These are phyloP conservation scores for Tardiomyces depauwii DNA, from an alignment of 1,139 yeast genomes.

Conservation along the genomic window DNA sequence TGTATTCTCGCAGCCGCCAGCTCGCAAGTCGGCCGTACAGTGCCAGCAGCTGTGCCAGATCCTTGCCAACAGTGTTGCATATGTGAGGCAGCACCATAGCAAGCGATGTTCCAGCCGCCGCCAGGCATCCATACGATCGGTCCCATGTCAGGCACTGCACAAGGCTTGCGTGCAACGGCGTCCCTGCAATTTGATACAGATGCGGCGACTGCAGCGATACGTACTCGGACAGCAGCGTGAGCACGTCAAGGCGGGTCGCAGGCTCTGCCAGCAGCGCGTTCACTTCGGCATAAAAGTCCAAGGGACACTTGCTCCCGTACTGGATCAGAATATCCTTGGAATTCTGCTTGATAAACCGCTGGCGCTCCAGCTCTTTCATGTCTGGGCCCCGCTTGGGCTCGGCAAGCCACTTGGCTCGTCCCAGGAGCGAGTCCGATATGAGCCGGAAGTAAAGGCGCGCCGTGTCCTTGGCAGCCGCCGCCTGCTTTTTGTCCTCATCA, in stretches of 20 bases:
- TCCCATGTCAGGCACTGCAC: conserved; percentile 37
- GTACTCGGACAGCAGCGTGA: conserved; percentile 26
- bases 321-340: conserved; percentile 31
- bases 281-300: conserved; percentile 26
- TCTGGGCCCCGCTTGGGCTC: conserved; percentile 1
- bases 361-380: conserved; percentile 31
- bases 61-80: conserved; percentile 26
- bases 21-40: conserved; percentile 36
- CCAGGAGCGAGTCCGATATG: neutral
- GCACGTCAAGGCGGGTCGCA: conserved; percentile 26
- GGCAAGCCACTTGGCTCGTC: neutral
- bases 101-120: conserved; percentile 33
- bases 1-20: conserved; percentile 15
- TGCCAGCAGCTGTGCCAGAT: conserved; percentile 35
- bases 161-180: conserved; percentile 34
- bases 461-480: conserved; percentile 7
- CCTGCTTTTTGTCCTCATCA: conserved; percentile 17
- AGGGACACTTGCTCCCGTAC: conserved; percentile 31
- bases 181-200: conserved; percentile 27
- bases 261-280: conserved; percentile 26
- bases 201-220: conserved; percentile 24
- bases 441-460: conserved; percentile 6
- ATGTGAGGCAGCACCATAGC: conserved; percentile 49
- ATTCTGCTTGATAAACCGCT: conserved; percentile 38
- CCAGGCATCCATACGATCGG: conserved; percentile 32